Base-by-base conservation (phyloP, 495 filamentous ascomycete species). In the Xylaria sp. region DNA sequence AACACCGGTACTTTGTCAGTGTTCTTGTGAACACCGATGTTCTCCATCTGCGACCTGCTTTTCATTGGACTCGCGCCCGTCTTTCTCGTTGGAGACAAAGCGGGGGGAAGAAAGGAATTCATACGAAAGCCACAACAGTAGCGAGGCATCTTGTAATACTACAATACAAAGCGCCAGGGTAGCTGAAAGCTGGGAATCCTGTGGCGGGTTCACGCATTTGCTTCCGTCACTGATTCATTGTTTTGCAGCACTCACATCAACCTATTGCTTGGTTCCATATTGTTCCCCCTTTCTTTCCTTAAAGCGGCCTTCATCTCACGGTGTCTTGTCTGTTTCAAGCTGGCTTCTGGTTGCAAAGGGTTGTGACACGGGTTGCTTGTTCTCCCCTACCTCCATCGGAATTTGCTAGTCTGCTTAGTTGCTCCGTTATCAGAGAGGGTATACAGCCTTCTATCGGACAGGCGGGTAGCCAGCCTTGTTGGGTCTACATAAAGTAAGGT, bases 181-280 rank as follows among this genome's bases (percentile, higher is more conserved):
- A 43, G 58, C 55, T 69, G 67, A 69, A 62, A 62, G 67, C 35
- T 31, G 58, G 40, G 46, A 55, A 63, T 70, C 21, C 33, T 63
- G 55, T 70, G 44, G 68, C 58, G 68, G 68, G 46, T 63, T 50
- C 15, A 63, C 58, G 68, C 68, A 70, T 70, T 44, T 69, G 67
- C 44, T 68, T 44, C 67, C 67, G 57, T 52, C 35, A 26, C 58
- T 69, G 57, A 69, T 69, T 69, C 57, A 69, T 62, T 68, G 67
- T 68, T 68, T 61, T 53, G 31, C 43, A 15, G 67, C 14, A 46
- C 31, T 48, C 7, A 41, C 48, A 31, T 37, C 43, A 52, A 29
- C 55, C 21, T 52, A 69, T 62, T 67, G 29, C 64, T 35, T 41
- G n/a, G 46, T 46, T 35, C 48, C 29, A 55, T 55, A 35, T 29